Conservation (phyloP, 2,329 filamentous ascomycete genomes). For the Fusarium palustre region DNA sequence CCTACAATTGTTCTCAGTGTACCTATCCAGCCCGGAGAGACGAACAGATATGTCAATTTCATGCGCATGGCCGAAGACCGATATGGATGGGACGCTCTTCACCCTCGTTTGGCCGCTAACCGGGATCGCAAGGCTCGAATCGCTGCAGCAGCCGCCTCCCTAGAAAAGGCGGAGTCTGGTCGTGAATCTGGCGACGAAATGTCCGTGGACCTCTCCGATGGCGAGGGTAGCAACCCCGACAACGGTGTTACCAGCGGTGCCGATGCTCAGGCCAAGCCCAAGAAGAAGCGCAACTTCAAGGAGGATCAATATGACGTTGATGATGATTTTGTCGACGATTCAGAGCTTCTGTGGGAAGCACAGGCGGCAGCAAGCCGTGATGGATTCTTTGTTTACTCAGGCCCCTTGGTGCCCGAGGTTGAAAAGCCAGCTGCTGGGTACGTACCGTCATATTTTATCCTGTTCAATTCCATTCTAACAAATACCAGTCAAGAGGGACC, state of each 20-base stretch:
- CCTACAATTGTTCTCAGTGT: slow-evolving; percentile 89
- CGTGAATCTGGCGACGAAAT: slow-evolving; percentile 83
- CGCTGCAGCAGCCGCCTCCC: slow-evolving; percentile 84
- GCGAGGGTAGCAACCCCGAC: slow-evolving; percentile 88
- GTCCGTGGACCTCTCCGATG: slow-evolving; percentile 80
- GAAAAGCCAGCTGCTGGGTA: slow-evolving; percentile 75
- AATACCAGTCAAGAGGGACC: slow-evolving; percentile 74
- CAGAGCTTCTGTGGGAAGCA: slow-evolving; percentile 94
- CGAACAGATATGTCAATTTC: slow-evolving; percentile 95
- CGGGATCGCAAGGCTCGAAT: slow-evolving; percentile 89
- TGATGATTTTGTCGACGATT: slow-evolving; percentile 91
- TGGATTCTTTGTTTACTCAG: slow-evolving; percentile 98
- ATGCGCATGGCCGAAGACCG: slow-evolving; percentile 92
- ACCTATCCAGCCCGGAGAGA: slow-evolving; percentile 77
- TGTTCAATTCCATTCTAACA: slow-evolving; percentile 51
- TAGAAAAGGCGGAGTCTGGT: slow-evolving; percentile 79
- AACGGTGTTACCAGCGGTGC: slow-evolving; percentile 74
- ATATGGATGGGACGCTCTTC: slow-evolving; percentile 93
- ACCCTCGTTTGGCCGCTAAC: slow-evolving; percentile 89
- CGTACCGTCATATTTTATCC: slow-evolving; percentile 45
- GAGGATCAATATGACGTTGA: slow-evolving; percentile 87
- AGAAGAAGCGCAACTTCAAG: slow-evolving; percentile 84
- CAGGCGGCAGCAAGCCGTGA: slow-evolving; percentile 94
- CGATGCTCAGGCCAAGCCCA: slow-evolving; percentile 72
- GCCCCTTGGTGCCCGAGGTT: slow-evolving; percentile 86